Evolutionary conservation across 2,329 filamentous ascomycete species (phyloP).

Genomic region (Rhynchosporium agropyri): DNA sequence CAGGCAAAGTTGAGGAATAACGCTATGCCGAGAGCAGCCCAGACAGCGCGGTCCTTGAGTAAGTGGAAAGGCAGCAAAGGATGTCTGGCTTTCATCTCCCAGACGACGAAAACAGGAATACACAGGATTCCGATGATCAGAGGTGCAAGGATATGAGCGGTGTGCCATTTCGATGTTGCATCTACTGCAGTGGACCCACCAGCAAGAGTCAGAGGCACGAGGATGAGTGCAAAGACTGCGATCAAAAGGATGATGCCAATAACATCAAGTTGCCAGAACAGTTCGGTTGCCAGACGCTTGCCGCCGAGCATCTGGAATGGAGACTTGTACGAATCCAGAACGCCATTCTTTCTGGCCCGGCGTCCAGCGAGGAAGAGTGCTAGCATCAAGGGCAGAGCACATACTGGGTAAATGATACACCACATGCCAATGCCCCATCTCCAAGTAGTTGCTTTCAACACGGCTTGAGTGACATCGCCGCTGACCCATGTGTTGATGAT

Average conservation of each 20-base stretch:
- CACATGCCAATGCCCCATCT: slow-evolving; percentile 18
- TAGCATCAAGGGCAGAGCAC: slow-evolving; percentile 13
- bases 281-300: slow-evolving; percentile 44
- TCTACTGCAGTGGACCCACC: slow-evolving; percentile 45
- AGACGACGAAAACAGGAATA: slow-evolving; percentile 60
- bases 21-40: slow-evolving; percentile 13
- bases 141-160: slow-evolving; percentile 62
- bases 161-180: slow-evolving; percentile 56
- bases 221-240: slow-evolving; percentile 50
- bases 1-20: slow-evolving; percentile 14
- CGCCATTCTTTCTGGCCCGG: slow-evolving; percentile 7
- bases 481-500: slow-evolving; percentile 13
- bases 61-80: slow-evolving; percentile 12
- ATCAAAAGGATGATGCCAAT: slow-evolving; percentile 53
- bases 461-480: slow-evolving; percentile 10
- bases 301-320: slow-evolving; percentile 48
- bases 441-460: slow-evolving; percentile 6
- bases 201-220: slow-evolving; percentile 54
- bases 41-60: slow-evolving; percentile 8
- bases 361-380: slow-evolving; percentile 10
- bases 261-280: slow-evolving; percentile 60
- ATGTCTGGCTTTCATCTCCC: slow-evolving; percentile 50
- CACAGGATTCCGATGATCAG: slow-evolving; percentile 60
- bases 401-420: slow-evolving; percentile 14
- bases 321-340: slow-evolving; percentile 26